Percentiles rank a stretch among this genome's conserved stretches.
Conservation (phyloP, 192 early-diverging fungal genomes). For the Coemansia furcata region DNA sequence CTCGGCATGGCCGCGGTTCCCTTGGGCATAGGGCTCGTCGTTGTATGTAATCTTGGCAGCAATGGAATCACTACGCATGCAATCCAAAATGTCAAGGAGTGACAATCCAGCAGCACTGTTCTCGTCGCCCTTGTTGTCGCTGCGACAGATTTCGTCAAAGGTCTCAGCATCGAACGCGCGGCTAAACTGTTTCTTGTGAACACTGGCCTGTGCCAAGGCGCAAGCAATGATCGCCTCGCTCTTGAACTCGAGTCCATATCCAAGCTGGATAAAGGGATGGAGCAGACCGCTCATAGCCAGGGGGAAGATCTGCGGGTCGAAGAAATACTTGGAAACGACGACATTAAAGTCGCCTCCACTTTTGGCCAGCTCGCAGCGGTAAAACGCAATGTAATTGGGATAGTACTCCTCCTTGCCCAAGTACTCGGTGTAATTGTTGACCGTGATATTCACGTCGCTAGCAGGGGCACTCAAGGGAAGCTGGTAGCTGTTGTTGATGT, state of each 20-base stretch:
- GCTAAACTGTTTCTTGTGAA: constrained; percentile 29
- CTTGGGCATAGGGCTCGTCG: neutral
- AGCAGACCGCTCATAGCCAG: constrained; percentile 53
- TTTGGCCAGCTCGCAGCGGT: constrained; percentile 43
- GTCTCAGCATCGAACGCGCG: neutral
- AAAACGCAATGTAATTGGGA: constrained; percentile 53
- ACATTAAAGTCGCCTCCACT: constrained; percentile 38
- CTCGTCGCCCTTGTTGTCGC: neutral
- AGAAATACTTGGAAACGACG: constrained; percentile 48
- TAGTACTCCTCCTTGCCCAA: constrained; percentile 45
- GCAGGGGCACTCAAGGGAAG: constrained; percentile 24
- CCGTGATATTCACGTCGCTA: constrained; percentile 30
- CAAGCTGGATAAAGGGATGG: constrained; percentile 64
- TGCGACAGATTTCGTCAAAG: constrained; percentile 14
- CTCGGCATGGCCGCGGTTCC: neutral
- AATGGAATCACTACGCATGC: constrained; percentile 35
- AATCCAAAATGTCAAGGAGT: constrained; percentile 32
- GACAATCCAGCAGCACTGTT: constrained; percentile 7
- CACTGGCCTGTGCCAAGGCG: constrained; percentile 54
- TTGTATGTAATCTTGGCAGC: constrained; percentile 13
- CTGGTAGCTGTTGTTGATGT: constrained; percentile 33
- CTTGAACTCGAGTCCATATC: constrained; percentile 63
- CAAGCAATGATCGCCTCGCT: constrained; percentile 54
- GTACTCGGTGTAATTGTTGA: constrained; percentile 34
- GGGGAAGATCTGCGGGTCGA: constrained; percentile 46